Conservation (phyloP, 2,329 filamentous ascomycete species). For the Fusarium sp. region DNA sequence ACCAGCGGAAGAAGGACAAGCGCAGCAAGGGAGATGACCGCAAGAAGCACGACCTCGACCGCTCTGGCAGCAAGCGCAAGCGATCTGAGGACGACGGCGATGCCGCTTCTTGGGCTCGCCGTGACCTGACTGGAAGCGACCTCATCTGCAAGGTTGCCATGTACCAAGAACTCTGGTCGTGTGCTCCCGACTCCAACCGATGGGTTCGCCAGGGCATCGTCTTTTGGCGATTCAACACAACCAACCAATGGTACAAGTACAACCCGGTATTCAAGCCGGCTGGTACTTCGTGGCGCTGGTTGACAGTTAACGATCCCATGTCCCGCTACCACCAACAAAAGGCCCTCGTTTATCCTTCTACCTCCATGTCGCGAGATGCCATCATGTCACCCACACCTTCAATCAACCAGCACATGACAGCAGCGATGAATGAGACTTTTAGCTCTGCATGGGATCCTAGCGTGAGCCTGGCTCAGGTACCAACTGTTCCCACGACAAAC, state of each 20-base stretch:
- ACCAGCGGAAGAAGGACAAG: constrained; percentile 50
- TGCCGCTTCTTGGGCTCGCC: constrained; percentile 50
- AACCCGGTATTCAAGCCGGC: constrained; percentile 59
- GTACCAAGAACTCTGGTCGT: constrained; percentile 72
- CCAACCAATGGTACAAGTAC: constrained; percentile 61
- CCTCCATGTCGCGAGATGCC: constrained; percentile 49
- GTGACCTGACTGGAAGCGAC: constrained; percentile 59
- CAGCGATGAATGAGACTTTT: constrained; percentile 66
- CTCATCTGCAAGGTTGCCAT: constrained; percentile 69
- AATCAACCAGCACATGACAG: constrained; percentile 60
- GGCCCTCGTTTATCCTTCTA: constrained; percentile 50
- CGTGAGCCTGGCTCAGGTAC: constrained; percentile 45
- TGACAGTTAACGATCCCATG: constrained; percentile 67
- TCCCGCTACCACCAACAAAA: constrained; percentile 65
- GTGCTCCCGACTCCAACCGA: constrained; percentile 53
- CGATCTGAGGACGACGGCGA: constrained; percentile 52
- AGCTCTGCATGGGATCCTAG: constrained; percentile 56
- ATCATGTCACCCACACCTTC: constrained; percentile 63
- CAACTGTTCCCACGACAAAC: constrained; percentile 46
- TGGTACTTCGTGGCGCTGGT: constrained; percentile 68
- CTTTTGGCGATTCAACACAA: constrained; percentile 68
- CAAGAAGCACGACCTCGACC: constrained; percentile 48
- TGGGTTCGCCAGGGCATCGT: constrained; percentile 68
- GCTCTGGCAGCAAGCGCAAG: constrained; percentile 51
- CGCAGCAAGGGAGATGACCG: constrained; percentile 46